Evolutionary conservation across 1,284 basidiomycete genomes (phyloP).

Genomic region (Cerioporus squamosus): DNA sequence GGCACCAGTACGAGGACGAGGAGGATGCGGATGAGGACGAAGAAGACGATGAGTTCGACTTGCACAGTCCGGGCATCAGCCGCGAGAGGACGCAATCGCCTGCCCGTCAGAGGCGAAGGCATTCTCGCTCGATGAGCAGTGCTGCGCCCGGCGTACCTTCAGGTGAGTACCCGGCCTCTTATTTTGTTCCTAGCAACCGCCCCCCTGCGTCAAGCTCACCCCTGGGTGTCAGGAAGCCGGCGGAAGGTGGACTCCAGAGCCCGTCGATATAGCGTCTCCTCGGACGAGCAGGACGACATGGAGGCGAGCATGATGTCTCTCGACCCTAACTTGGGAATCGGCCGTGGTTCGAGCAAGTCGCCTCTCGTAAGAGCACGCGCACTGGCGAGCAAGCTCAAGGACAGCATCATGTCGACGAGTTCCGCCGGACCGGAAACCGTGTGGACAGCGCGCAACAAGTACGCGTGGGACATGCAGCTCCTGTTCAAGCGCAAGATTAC

Average conservation of each 20-base stretch:
- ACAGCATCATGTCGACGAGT: conserved; percentile 51
- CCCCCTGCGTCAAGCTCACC: neutral
- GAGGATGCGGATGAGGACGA: conserved; percentile 72
- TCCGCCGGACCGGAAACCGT: conserved; percentile 48
- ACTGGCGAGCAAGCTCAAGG: conserved; percentile 55
- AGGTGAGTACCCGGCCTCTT: conserved; percentile 18
- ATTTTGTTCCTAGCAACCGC: neutral
- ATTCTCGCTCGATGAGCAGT: conserved; percentile 40
- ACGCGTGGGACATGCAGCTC: conserved; percentile 87
- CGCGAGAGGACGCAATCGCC: conserved; percentile 29
- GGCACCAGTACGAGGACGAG: conserved; percentile 50
- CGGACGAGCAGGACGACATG: conserved; percentile 51
- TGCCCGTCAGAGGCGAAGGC: conserved; percentile 36
- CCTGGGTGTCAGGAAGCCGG: conserved; percentile 17
- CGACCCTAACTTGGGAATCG: conserved; percentile 24
- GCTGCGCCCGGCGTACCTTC: conserved; percentile 29
- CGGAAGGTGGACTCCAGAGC: conserved; percentile 21
- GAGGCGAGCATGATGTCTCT: conserved; percentile 46
- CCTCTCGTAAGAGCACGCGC: conserved; percentile 39
- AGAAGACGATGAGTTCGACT: conserved; percentile 52
- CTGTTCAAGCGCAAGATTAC: conserved; percentile 93
- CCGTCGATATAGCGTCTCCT: conserved; percentile 58
- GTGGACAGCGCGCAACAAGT: conserved; percentile 86
- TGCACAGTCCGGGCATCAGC: conserved; percentile 26
- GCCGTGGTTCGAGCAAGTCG: conserved; percentile 22